Conservation (phyloP, 2,329 filamentous ascomycete species). For the Cytospora piceicola region DNA sequence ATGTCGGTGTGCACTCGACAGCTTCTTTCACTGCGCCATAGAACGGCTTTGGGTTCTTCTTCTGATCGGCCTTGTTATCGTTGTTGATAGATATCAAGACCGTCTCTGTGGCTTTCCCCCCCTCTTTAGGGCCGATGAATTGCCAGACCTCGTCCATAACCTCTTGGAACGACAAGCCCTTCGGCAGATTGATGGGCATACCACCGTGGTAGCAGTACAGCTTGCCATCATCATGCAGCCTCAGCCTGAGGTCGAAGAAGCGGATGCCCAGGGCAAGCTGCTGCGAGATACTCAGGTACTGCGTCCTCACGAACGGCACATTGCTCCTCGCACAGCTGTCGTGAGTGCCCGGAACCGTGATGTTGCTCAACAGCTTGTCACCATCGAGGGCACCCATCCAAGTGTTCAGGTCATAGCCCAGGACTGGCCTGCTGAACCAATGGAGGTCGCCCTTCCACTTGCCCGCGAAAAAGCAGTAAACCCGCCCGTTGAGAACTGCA, state of each 20-base stretch:
- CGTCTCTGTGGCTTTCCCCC: slow-evolving; percentile 59
- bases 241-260: slow-evolving; percentile 71
- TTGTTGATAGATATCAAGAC: slow-evolving; percentile 71
- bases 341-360: slow-evolving; percentile 75
- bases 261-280: slow-evolving; percentile 74
- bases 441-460: slow-evolving; percentile 38
- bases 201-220: slow-evolving; percentile 72
- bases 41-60: slow-evolving; percentile 47
- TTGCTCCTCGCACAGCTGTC: slow-evolving; percentile 55
- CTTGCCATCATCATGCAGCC: slow-evolving; percentile 43
- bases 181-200: slow-evolving; percentile 70
- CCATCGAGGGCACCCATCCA: slow-evolving; percentile 69
- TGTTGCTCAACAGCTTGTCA: slow-evolving; percentile 59
- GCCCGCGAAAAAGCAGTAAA: slow-evolving; percentile 30
- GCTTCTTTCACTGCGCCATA: slow-evolving; percentile 58
- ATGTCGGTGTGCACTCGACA: slow-evolving; percentile 45
- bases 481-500: slow-evolving; percentile 26
- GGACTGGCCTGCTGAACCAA: slow-evolving; percentile 42
- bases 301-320: slow-evolving; percentile 70
- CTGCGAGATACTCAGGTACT: slow-evolving; percentile 63
- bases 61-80: slow-evolving; percentile 64
- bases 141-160: slow-evolving; percentile 61
- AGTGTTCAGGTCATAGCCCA: slow-evolving; percentile 45
- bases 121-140: slow-evolving; percentile 58
- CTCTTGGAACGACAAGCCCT: slow-evolving; percentile 62